Conservation (phyloP, 2,329 filamentous ascomycete genomes). For the Colletotrichum neosansevieriae region DNA sequence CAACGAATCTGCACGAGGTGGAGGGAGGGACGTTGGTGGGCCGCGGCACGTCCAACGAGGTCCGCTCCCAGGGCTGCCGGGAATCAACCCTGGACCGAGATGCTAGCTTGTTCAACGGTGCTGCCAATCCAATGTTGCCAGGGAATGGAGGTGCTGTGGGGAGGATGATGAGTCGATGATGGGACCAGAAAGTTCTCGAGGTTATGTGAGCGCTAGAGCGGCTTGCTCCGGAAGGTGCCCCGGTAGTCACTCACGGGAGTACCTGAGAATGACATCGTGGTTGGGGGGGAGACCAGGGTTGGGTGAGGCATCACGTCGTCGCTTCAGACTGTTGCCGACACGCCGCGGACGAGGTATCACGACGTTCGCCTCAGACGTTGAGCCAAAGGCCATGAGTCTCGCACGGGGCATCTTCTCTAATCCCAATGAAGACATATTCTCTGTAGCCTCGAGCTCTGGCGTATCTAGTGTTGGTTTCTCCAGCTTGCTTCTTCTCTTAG, state of each 20-base stretch:
- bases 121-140: not conserved
- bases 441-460: not conserved
- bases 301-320: not conserved
- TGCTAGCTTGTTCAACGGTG: not conserved
- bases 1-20: conserved; percentile 4
- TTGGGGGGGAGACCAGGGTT: not conserved
- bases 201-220: conserved; percentile 29
- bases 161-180: conserved; percentile 22
- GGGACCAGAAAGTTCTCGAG: conserved; percentile 6
- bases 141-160: not conserved
- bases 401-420: not conserved
- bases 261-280: conserved; percentile 11
- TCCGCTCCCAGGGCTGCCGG: conserved; percentile 30
- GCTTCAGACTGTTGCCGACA: not conserved
- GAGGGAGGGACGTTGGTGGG: not conserved
- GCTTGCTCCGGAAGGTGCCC: conserved; percentile 10
- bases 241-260: conserved; percentile 1
- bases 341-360: too few relatives aligned
- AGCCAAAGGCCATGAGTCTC: not conserved
- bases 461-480: not conserved
- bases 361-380: not conserved
- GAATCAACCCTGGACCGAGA: not conserved
- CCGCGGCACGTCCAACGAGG: not conserved
- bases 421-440: not conserved
- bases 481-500: not conserved